These are phyloP conservation scores for Sinapis alba DNA, from an alignment of 441 rosid genomes.

Conservation along the genomic window DNA sequence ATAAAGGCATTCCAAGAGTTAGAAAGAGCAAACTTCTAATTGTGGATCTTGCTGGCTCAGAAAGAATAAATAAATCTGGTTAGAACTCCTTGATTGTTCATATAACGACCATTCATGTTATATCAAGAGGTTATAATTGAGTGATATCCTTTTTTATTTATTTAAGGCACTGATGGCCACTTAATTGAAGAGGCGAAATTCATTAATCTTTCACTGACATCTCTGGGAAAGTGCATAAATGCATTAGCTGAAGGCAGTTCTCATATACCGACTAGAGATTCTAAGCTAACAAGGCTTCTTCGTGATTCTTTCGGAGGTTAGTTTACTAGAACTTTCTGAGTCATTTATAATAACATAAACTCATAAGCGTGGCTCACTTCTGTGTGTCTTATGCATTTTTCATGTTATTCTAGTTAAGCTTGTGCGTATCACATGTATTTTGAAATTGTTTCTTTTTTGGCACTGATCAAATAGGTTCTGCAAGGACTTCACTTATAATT, in stretches of 20 bases:
- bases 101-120: neutral
- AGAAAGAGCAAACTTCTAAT: slow-evolving; percentile 88
- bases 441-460: slow-evolving; percentile 17
- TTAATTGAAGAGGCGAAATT: slow-evolving; percentile 93
- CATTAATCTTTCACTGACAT: slow-evolving; percentile 87
- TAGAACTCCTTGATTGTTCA: slow-evolving; percentile 20
- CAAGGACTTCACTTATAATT: slow-evolving; percentile 86
- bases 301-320: slow-evolving; percentile 96
- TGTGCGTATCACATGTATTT: slow-evolving; percentile 14
- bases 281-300: slow-evolving; percentile 88
- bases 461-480: slow-evolving; percentile 62
- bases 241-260: slow-evolving; percentile 93
- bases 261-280: slow-evolving; percentile 91
- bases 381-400: neutral
- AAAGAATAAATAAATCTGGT: slow-evolving; percentile 95
- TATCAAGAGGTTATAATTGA: slow-evolving; percentile 25
- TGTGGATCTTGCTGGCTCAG: slow-evolving; percentile 97
- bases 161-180: slow-evolving; percentile 81
- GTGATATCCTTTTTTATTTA: slow-evolving; percentile 7
- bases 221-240: slow-evolving; percentile 93
- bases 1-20: slow-evolving; percentile 56
- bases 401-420: slow-evolving; percentile 1
- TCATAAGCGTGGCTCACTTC: slow-evolving; percentile 2
- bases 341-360: slow-evolving; percentile 2
- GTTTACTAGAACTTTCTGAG: slow-evolving; percentile 5